Conservation (phyloP, 2,329 filamentous ascomycete species). For the Colletotrichum simmondsii region DNA sequence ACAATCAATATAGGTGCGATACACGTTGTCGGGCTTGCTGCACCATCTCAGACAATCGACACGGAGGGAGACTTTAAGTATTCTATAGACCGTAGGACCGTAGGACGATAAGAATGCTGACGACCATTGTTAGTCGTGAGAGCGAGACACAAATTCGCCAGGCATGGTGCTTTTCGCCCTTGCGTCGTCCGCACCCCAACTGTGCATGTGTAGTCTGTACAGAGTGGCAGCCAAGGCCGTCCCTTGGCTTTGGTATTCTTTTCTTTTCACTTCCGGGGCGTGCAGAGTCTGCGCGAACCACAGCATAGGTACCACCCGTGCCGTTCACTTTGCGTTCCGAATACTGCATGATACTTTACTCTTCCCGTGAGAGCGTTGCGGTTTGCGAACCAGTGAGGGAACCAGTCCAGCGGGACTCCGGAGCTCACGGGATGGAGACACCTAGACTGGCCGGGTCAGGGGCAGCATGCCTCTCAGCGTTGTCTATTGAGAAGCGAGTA, state of each 20-base stretch:
- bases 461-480: neutral
- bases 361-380: neutral
- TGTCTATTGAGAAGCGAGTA: neutral
- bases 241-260: neutral
- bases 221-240: neutral
- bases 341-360: neutral
- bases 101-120: neutral
- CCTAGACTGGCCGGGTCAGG: conserved; percentile 25
- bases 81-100: neutral
- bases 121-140: conserved; percentile 8
- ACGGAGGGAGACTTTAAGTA: neutral
- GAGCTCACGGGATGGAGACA: conserved; percentile 17
- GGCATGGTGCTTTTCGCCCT: conserved; percentile 11
- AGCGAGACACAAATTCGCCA: conserved; percentile 15
- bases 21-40: neutral
- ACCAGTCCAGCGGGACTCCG: conserved; percentile 5
- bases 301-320: neutral
- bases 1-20: conserved; percentile 3
- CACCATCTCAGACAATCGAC: conserved; percentile 10
- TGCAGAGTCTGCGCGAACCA: conserved; percentile 4
- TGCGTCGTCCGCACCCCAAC: conserved; percentile 20
- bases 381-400: neutral
- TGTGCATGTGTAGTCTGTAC: neutral
- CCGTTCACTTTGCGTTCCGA: neutral
- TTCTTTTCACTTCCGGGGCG: conserved; percentile 4